Evolutionary conservation across 2,329 filamentous ascomycete genomes (phyloP).

Genomic region (Talaromyces sp.): DNA sequence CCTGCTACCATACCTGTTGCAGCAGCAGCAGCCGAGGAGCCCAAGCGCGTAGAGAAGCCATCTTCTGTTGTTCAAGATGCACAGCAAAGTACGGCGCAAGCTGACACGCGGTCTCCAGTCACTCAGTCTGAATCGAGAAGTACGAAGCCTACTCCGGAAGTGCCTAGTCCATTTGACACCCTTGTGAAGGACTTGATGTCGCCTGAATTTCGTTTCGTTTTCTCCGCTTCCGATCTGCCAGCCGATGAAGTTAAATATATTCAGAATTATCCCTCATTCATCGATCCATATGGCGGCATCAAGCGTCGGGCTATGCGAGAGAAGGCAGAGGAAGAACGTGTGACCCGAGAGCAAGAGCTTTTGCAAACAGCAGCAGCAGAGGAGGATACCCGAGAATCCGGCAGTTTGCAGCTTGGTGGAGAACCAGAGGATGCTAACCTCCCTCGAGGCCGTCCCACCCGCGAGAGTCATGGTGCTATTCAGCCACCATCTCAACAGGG

Average conservation of each 20-base stretch:
- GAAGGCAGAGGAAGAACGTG: conserved; percentile 64
- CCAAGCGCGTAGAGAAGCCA: conserved; percentile 38
- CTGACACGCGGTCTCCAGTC: conserved; percentile 23
- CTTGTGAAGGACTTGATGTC: conserved; percentile 52
- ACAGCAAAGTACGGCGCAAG: conserved; percentile 28
- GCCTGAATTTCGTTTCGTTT: conserved; percentile 57
- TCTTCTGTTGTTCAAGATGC: conserved; percentile 28
- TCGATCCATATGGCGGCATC: conserved; percentile 79
- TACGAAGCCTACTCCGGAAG: conserved; percentile 12
- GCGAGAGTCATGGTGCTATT: conserved; percentile 66
- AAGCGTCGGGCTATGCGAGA: conserved; percentile 78
- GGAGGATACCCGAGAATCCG: conserved; percentile 79
- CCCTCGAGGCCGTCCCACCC: conserved; percentile 48
- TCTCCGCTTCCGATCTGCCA: conserved; percentile 51
- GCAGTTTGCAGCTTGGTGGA: conserved; percentile 85
- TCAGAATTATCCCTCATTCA: conserved; percentile 71
- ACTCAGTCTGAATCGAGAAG: conserved; percentile 24
- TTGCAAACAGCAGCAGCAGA: conserved; percentile 55
- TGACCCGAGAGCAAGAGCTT: conserved; percentile 57
- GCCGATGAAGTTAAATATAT: conserved; percentile 56
- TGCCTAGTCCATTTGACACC: conserved; percentile 35
- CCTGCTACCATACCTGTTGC: conserved; percentile 51
- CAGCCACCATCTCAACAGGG: conserved; percentile 77
- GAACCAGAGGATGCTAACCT: conserved; percentile 82
- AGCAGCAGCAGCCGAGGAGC: conserved; percentile 38